Evolutionary conservation across 768 basidiomycete genomes (phyloP), one percentile per base, ranked within the genome.

Genomic region (Pulveroboletus sp.): DNA sequence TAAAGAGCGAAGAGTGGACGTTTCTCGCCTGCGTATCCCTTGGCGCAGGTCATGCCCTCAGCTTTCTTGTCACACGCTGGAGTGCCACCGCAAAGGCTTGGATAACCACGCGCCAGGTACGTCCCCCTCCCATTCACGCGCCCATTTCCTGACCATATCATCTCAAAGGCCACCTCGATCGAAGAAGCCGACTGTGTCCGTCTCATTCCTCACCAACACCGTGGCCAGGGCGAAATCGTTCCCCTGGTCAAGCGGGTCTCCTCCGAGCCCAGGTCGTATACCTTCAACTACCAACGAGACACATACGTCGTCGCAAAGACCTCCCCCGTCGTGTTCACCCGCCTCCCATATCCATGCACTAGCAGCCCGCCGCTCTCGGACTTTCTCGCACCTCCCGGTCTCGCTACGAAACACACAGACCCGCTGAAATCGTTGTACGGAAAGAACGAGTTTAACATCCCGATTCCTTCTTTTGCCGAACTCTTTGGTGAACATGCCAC

Each of bases 1-100:
- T 97, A 47, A 79, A 85, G 62, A 90, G 89, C 49, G 93, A 95
- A 70, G 95, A 98, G 67, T 98, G 94, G 94, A 95, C 96, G 0
- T 99, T 98, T 65, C 79, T 98, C 19, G 89, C 88, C 31, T 93
- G 88, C 56, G 86, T 94, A 13, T 71, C 82, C 4, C 79, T 99
- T 8, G 89, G 89, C 19, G 86, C 81, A 6, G 82, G 87, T 2
- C 96, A 98, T 67, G 92, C 93, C 4, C 77, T 99, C 49, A 93
- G 89, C 62, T 99, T 93, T 69, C 74, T 99, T 38, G 75, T 87
- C 12, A 99, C 95, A 0, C 80, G 80, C 57, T 99, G 96, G 96
- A 93, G 82, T 63, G 76, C 85, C 11, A 80, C 73, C 23, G 88
- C 89, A 45, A 79, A 81, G 45, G 85, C 91, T 29, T 82, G 80